Percentiles rank a stretch among this genome's conserved stretches.
Evolutionary conservation across 768 basidiomycete genomes (phyloP).

Genomic region (Mycena maculata): DNA sequence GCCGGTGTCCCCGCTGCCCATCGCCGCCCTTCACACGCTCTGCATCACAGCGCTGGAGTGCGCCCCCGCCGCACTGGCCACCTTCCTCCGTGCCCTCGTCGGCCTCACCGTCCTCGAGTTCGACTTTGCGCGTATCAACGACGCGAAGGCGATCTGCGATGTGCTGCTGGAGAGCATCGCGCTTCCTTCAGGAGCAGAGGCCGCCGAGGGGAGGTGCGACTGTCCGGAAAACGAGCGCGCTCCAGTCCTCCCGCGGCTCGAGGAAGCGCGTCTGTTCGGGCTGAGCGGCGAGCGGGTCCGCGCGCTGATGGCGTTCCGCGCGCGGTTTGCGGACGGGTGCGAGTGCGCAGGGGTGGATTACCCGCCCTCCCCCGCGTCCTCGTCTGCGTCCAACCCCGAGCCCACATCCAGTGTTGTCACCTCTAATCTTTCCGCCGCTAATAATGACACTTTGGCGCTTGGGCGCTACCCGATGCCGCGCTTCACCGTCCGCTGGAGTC

Average conservation of each 20-base stretch:
- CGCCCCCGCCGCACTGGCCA: constrained; percentile 46
- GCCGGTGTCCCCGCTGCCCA: constrained; percentile 37
- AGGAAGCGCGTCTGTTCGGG: constrained; percentile 33
- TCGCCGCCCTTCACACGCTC: constrained; percentile 50
- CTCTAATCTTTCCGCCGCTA: constrained; percentile 24
- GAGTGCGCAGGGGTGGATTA: background rate
- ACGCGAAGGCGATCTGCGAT: constrained; percentile 42
- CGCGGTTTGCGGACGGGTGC: constrained; percentile 14
- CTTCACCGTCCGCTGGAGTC: constrained; percentile 20
- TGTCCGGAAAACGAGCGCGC: constrained; percentile 8
- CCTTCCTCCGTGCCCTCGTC: constrained; percentile 48
- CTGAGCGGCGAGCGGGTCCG: constrained; percentile 20
- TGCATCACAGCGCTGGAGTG: constrained; percentile 58
- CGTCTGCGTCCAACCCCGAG: background rate
- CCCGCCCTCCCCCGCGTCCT: constrained; percentile 11
- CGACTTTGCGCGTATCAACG: constrained; percentile 52
- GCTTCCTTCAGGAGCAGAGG: constrained; percentile 6
- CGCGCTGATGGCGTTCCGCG: constrained; percentile 23
- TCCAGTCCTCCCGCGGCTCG: constrained; percentile 27
- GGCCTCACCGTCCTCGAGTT: constrained; percentile 55
- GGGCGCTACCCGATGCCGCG: constrained; percentile 42
- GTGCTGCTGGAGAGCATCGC: constrained; percentile 47
- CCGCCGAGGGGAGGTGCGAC: constrained; percentile 2
- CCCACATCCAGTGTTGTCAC: background rate
- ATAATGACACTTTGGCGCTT: constrained; percentile 45